Conservation (phyloP, 495 filamentous ascomycete species). For the Aspergillus sparsus region DNA sequence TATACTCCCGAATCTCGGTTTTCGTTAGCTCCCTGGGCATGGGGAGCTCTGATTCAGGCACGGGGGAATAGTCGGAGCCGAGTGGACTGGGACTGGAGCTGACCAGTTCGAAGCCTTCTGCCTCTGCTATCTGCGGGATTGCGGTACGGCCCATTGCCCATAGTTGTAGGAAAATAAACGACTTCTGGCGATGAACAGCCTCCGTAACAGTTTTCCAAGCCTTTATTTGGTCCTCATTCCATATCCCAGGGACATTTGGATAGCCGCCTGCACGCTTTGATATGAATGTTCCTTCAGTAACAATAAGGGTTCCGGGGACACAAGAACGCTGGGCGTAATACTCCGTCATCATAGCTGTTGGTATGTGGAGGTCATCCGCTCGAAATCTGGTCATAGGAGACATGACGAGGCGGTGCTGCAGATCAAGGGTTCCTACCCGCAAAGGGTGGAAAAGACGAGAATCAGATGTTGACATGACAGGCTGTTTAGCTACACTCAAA, state of each 20-base stretch:
- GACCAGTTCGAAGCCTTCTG: constrained; percentile 21
- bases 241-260: constrained; percentile 51
- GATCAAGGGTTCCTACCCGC: constrained; percentile 41
- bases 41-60: constrained; percentile 49
- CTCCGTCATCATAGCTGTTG: constrained; percentile 36
- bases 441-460: constrained; percentile 55
- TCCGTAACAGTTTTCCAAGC: constrained; percentile 51
- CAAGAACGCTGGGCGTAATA: constrained; percentile 56
- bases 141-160: constrained; percentile 62
- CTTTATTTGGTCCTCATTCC: constrained; percentile 41
- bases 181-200: constrained; percentile 51
- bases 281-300: constrained; percentile 65
- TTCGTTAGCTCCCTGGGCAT: constrained; percentile 49
- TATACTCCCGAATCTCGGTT: constrained; percentile 55
- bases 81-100: too few species aligned
- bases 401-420: constrained; percentile 52
- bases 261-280: constrained; percentile 48
- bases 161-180: constrained; percentile 52
- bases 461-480: too few species aligned
- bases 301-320: constrained; percentile 50
- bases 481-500: too few species aligned
- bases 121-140: constrained; percentile 34
- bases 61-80: too few species aligned
- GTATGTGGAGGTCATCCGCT: constrained; percentile 32
- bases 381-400: constrained; percentile 55